Evolutionary conservation across 257 asterid genomes (phyloP), one percentile per base, ranked within the genome.

Genomic region (Nicotiana undulata): DNA sequence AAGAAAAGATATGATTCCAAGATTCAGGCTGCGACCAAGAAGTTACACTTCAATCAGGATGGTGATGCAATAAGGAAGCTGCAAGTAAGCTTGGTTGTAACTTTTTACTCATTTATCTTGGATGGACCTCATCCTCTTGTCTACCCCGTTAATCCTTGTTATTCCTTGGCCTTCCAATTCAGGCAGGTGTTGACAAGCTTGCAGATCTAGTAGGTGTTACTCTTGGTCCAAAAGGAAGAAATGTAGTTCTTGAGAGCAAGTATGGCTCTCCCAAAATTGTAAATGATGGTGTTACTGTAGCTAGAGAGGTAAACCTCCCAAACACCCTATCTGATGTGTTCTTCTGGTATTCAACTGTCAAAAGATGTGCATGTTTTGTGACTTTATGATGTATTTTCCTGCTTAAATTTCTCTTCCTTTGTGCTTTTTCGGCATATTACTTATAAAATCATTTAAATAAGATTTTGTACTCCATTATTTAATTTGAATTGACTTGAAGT

Each of bases 271-370:
- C 99, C 0, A 96, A 90, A 85, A 96, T 96, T 74, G 99, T 96
- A 18, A 96, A 96, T 61, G 99, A 96, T 84, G 99, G 99, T 49
- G 99, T 92, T 79, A 96, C 99, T 18, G 99, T 96, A 75, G 98
- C 98, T 34, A 92, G 65, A 85, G 98, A 96, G 97, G 99, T 96
- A 85, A 26, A 49, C 46, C 34, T 49, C 44, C 44, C 44, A 49
- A 74, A 24, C 59, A 26, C 79, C 1, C 16, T 8, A 26, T 74
- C 10, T 26, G 44, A 15, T 74, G 56, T 51, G 56, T 26, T 16
- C 63, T 74, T 49, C 44, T 26, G 44, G 26, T 60, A 49, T 7
- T 72, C 34, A 24, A 49, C 63, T 51, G 26, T 74, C 79, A 49
- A 74, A 49, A 2, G 61, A 55, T 8, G 17, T 49, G 44, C 6